Evolutionary conservation across 192 early-diverging fungal genomes (phyloP).

Genomic region (Coemansia sp.): DNA sequence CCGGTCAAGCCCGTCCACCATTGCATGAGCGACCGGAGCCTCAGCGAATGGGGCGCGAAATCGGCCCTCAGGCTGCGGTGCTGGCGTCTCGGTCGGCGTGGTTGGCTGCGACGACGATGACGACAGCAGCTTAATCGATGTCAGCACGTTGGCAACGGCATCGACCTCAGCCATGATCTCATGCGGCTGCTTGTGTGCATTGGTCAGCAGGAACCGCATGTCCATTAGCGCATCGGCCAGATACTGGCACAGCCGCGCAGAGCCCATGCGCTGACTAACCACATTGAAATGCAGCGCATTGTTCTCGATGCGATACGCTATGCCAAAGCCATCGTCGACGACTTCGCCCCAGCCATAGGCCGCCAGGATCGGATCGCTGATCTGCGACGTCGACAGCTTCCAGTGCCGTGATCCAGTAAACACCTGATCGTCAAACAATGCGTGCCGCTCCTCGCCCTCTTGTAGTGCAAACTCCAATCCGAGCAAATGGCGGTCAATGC

Average conservation of each 20-base stretch:
- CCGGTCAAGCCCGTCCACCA: slow-evolving; percentile 45
- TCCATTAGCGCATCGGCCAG: slow-evolving; percentile 68
- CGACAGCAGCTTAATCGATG: slow-evolving; percentile 49
- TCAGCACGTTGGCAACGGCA: slow-evolving; percentile 47
- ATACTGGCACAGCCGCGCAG: slow-evolving; percentile 60
- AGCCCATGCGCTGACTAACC: slow-evolving; percentile 47
- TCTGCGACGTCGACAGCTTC: slow-evolving; percentile 67
- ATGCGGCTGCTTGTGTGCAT: slow-evolving; percentile 53
- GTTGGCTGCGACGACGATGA: slow-evolving; percentile 34
- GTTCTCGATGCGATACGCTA: slow-evolving; percentile 59
- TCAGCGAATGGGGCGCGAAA: slow-evolving; percentile 31
- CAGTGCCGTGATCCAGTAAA: slow-evolving; percentile 63
- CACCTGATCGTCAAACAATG: slow-evolving; percentile 55
- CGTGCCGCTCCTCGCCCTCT: slow-evolving; percentile 39
- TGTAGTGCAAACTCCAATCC: slow-evolving; percentile 61
- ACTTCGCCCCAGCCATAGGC: slow-evolving; percentile 65
- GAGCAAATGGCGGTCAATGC: slow-evolving; percentile 72
- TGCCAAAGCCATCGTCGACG: slow-evolving; percentile 59
- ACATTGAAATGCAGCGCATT: slow-evolving; percentile 54
- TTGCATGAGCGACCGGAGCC: slow-evolving; percentile 20
- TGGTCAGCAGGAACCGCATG: slow-evolving; percentile 60
- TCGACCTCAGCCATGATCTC: slow-evolving; percentile 54
- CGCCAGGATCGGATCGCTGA: slow-evolving; percentile 53
- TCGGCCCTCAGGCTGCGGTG: not conserved
- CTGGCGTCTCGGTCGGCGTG: slow-evolving; percentile 1